A percentile compares a stretch with the other conserved stretches of the same genome.
These are phyloP conservation scores for Phlyctochytrium bullatum DNA, from an alignment of 192 early-diverging fungal species.

Conservation along the genomic window DNA sequence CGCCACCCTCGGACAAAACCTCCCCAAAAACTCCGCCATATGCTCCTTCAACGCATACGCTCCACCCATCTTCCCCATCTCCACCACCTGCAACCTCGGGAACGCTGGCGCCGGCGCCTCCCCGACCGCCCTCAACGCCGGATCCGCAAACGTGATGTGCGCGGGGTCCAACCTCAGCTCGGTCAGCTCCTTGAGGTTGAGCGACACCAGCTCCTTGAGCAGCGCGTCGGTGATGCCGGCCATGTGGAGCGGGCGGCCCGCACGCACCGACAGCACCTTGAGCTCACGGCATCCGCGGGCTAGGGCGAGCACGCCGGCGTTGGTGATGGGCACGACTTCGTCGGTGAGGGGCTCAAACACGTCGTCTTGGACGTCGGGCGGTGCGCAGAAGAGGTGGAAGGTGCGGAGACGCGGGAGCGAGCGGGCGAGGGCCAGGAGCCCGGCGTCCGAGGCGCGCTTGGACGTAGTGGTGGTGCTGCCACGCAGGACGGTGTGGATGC, in stretches of 20 bases:
- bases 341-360: not conserved
- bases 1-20: not conserved
- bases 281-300: not conserved
- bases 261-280: not conserved
- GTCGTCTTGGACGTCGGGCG: not conserved
- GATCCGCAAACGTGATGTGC: too few species aligned
- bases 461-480: not conserved
- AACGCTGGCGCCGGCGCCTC: not conserved
- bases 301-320: not conserved
- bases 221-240: not conserved
- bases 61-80: not conserved
- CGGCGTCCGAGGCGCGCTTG: not conserved
- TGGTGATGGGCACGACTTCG: not conserved
- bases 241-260: not conserved
- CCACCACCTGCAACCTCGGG: not conserved
- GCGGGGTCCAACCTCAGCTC: not conserved
- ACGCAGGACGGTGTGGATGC: not conserved
- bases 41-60: not conserved
- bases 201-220: not conserved
- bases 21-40: not conserved
- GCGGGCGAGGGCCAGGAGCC: not conserved
- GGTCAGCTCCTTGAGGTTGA: not conserved
- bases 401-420: not conserved
- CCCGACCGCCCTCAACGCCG: not conserved
- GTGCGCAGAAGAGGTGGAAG: not conserved